Base-by-base conservation (phyloP, 1,284 basidiomycete species). In the Uromyces viciae-fabae region DNA sequence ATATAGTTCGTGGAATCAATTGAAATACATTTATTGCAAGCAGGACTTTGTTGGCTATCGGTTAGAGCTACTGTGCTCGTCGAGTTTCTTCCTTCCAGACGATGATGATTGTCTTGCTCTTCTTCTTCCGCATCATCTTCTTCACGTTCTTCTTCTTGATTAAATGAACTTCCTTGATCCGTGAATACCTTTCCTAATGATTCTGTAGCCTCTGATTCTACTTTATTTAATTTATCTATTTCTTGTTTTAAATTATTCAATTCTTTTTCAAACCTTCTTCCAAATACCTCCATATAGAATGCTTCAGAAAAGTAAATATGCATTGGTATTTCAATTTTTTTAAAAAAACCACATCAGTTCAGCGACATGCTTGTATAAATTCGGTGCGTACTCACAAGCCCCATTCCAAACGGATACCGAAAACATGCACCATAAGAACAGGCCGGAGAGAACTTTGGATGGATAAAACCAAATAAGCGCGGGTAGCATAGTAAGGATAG, bases 321-420 rank as follows among this genome's bases (percentile, higher is more conserved):
- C n/a, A n/a, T n/a, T n/a, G n/a, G n/a, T n/a, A n/a, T n/a, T n/a
- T n/a, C n/a, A n/a, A n/a, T 19, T 2, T 19, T 7, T 3, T 38
- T 54, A 76, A 40, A 17, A 71, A 81, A 77, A 81, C 80, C 69
- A 83, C 46, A 60, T 82, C n/a, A n/a, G n/a, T n/a, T n/a, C n/a
- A n/a, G n/a, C n/a, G 83, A 78, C 83, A 83, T 0, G 81, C 14
- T 15, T 52, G 49, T n/a, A 52, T 52, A n/a, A 52, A 52, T 52
- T 14, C 14, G n/a, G n/a, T n/a, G n/a, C n/a, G n/a, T 42, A 62
- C 77, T 73, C 33, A 80, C 77, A 83, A 3, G 84, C 84, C 31
- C 84, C 85, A 74, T 85, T 85, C 84, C 84, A 85, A 7, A 83
- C 84, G 14, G 83, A 83, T 5, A 84, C 82, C n/a, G 76, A 82